phyloP scores from a whole-genome alignment of 1,139 yeast species.

The Maudiozyma humilis region DNA sequence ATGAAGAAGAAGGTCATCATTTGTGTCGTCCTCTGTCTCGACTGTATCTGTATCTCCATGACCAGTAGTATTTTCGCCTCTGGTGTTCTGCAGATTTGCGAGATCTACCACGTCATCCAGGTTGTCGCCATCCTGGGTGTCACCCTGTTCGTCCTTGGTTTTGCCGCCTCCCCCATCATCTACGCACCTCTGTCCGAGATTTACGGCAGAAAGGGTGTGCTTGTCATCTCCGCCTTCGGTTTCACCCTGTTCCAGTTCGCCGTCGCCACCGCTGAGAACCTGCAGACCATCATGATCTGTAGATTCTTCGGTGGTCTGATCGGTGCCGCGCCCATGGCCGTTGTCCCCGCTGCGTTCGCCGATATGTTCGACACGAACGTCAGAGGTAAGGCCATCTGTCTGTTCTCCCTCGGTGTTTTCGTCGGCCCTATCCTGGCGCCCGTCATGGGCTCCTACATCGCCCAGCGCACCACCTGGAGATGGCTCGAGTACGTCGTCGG shows the following conservation, averaged over 20 bases:
- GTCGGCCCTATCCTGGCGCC: conserved; percentile 75
- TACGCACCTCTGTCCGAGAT: conserved; percentile 79
- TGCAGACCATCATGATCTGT: conserved; percentile 64
- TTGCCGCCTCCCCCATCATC: conserved; percentile 72
- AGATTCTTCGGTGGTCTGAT: conserved; percentile 68
- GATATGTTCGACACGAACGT: conserved; percentile 55
- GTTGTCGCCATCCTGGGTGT: conserved; percentile 58
- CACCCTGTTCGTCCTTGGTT: conserved; percentile 68
- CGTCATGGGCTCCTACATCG: conserved; percentile 58
- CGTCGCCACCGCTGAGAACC: conserved; percentile 61
- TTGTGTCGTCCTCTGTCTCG: conserved; percentile 37
- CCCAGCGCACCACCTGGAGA: conserved; percentile 59
- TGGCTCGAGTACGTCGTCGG: conserved; percentile 66
- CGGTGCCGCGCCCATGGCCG: conserved; percentile 77
- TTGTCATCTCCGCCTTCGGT: conserved; percentile 47
- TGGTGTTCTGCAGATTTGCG: conserved; percentile 38
- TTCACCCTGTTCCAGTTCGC: conserved; percentile 58
- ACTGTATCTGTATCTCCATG: conserved; percentile 43
- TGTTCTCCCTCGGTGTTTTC: conserved; percentile 60
- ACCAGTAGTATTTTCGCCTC: conserved; percentile 62
- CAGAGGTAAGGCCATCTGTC: conserved; percentile 64
- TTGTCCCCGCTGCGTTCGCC: conserved; percentile 76
- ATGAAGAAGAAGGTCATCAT: conserved; percentile 35
- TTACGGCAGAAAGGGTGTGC: conserved; percentile 57
- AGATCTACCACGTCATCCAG: conserved; percentile 42